A percentile compares a stretch with the other conserved stretches of the same genome.
Conservation (phyloP, 1,139 yeast genomes). For the Sugiyamaella xylanicola region DNA sequence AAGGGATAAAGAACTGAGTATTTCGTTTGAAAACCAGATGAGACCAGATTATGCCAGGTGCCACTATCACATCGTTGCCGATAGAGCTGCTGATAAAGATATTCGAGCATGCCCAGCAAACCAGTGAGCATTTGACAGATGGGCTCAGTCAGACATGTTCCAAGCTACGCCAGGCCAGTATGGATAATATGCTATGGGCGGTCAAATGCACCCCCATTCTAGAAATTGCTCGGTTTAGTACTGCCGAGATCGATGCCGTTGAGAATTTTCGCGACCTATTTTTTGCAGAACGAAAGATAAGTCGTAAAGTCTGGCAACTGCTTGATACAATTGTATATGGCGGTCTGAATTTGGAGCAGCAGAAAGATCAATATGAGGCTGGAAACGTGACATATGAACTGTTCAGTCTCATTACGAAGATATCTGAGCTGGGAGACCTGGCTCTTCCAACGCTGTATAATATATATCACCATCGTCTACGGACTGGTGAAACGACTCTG, state of each 20-base stretch:
- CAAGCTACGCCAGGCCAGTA: constrained; percentile 26
- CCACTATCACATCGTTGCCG: constrained; percentile 23
- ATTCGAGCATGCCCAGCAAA: constrained; percentile 23
- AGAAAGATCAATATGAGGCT: background rate
- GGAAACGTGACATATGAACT: constrained; percentile 3
- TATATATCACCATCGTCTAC: background rate
- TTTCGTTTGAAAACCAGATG: too few relatives aligned
- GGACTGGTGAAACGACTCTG: background rate
- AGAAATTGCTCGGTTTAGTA: background rate
- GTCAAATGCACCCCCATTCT: constrained; percentile 2
- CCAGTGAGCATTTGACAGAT: constrained; percentile 25
- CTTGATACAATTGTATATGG: constrained; percentile 16
- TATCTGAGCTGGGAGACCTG: constrained; percentile 8
- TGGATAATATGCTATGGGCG: constrained; percentile 30
- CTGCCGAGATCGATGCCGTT: background rate
- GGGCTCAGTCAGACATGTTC: constrained; percentile 29
- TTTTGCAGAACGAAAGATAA: constrained; percentile 6
- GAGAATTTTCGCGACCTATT: constrained; percentile 8
- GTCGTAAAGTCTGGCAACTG: background rate
- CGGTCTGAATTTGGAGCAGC: background rate
- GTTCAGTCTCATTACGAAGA: background rate
- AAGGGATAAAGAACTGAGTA: too few relatives aligned
- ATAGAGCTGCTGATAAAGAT: constrained; percentile 30
- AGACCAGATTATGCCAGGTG: background rate
- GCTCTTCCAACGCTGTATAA: constrained; percentile 11